Percentiles rank a stretch among this genome's conserved stretches.
These are phyloP conservation scores for Urostyla sp. DNA, from an alignment of 73 alveolate species.

Conservation along the genomic window DNA sequence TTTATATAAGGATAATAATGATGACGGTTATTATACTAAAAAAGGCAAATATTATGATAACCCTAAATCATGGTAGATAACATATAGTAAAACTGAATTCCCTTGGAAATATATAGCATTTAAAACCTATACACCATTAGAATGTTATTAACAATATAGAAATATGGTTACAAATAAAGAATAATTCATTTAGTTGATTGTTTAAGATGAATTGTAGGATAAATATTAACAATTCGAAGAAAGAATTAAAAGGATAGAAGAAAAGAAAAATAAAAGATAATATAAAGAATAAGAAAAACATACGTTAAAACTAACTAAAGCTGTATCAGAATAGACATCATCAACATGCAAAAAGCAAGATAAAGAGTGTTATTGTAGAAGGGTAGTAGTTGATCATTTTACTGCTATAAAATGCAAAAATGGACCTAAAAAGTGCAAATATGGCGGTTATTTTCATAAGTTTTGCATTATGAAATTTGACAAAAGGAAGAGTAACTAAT, in stretches of 20 bases:
- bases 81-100: background rate
- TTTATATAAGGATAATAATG: background rate
- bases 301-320: background rate
- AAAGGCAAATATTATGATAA: constrained; percentile 21
- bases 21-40: background rate
- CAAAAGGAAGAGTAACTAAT: background rate
- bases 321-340: too few species aligned
- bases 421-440: constrained; percentile 9
- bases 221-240: background rate
- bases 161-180: constrained; percentile 23
- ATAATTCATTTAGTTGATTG: constrained; percentile 4
- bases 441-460: constrained; percentile 44
- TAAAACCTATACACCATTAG: constrained; percentile 9
- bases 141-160: constrained; percentile 25
- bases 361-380: constrained; percentile 34
- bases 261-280: background rate
- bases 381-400: background rate
- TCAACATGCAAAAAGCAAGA: background rate
- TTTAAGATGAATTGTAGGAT: background rate
- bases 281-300: background rate
- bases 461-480: constrained; percentile 44
- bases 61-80: constrained; percentile 10
- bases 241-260: background rate
- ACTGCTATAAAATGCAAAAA: constrained; percentile 1
- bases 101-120: constrained; percentile 40